Evolutionary conservation across 495 filamentous ascomycete genomes (phyloP).

Genomic region (Xylaria scruposa): DNA sequence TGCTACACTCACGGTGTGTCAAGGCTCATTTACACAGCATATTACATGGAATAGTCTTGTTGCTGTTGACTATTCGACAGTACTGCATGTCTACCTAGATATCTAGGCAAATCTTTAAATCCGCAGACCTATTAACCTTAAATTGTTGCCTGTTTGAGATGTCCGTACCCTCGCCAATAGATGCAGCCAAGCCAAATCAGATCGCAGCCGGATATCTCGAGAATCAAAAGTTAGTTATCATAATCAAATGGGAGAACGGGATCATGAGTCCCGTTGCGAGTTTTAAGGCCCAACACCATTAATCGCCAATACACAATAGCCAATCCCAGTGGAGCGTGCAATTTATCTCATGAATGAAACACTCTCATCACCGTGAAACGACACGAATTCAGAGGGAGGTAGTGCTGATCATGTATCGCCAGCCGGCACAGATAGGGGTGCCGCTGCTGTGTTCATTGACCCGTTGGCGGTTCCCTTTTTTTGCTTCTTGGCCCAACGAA

Average conservation of each 20-base stretch:
- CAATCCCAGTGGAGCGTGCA: not conserved
- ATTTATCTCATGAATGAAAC: conserved; percentile 7
- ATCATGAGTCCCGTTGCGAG: not conserved
- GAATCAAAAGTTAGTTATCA: conserved; percentile 5
- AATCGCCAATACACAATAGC: conserved; percentile 12
- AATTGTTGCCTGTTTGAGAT: conserved; percentile 22
- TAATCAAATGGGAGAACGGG: conserved; percentile 4
- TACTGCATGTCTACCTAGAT: conserved; percentile 13
- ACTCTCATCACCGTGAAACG: not conserved
- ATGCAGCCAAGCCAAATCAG: conserved; percentile 9
- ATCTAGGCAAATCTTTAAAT: not conserved
- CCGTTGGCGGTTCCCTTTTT: conserved; percentile 61
- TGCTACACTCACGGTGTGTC: not conserved
- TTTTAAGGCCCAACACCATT: conserved; percentile 10
- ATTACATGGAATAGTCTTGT: conserved; percentile 2
- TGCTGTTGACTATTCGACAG: conserved; percentile 1
- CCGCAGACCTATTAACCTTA: not conserved
- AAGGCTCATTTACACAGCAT: not conserved
- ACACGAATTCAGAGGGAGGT: not conserved
- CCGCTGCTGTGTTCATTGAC: conserved; percentile 19
- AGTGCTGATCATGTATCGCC: conserved; percentile 19
- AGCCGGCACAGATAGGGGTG: conserved; percentile 24
- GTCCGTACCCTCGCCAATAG: not conserved
- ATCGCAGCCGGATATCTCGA: conserved; percentile 18
- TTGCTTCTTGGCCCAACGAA: conserved; percentile 82